These are phyloP conservation scores for Heteromeles arbutifolia DNA, from an alignment of 306 rosid genomes.

Conservation along the genomic window DNA sequence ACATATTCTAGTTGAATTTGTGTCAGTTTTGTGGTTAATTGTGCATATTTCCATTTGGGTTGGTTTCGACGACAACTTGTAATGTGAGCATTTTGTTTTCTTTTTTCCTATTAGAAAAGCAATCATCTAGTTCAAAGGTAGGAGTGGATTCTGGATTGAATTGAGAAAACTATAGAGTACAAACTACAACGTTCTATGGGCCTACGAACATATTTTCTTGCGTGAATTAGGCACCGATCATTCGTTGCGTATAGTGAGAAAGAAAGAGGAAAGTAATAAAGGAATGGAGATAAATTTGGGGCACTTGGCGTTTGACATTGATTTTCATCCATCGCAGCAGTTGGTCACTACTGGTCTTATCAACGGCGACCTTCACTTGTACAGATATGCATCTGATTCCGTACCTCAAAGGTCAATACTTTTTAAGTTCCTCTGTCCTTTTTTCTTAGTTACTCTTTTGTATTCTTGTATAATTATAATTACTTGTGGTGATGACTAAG, in stretches of 20 bases:
- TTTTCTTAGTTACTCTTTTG: not conserved
- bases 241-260: not conserved
- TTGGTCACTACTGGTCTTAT: constrained; percentile 61
- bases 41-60: not conserved
- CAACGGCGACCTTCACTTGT: constrained; percentile 62
- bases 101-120: not conserved
- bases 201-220: not conserved
- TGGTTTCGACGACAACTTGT: not conserved
- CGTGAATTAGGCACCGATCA: not conserved
- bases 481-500: not conserved
- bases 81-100: not conserved
- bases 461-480: not conserved
- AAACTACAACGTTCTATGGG: not conserved
- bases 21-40: not conserved
- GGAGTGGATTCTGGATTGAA: not conserved
- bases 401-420: constrained; percentile 42
- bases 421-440: not conserved
- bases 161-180: not conserved
- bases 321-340: constrained; percentile 65
- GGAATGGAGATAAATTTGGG: constrained; percentile 68
- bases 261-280: not conserved
- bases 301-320: constrained; percentile 61
- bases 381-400: constrained; percentile 47
- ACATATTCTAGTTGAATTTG: not conserved
- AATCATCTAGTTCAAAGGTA: not conserved